These are phyloP conservation scores for Ceratocystis diversiconidia DNA, from an alignment of 2,329 filamentous ascomycete species.

Conservation along the genomic window DNA sequence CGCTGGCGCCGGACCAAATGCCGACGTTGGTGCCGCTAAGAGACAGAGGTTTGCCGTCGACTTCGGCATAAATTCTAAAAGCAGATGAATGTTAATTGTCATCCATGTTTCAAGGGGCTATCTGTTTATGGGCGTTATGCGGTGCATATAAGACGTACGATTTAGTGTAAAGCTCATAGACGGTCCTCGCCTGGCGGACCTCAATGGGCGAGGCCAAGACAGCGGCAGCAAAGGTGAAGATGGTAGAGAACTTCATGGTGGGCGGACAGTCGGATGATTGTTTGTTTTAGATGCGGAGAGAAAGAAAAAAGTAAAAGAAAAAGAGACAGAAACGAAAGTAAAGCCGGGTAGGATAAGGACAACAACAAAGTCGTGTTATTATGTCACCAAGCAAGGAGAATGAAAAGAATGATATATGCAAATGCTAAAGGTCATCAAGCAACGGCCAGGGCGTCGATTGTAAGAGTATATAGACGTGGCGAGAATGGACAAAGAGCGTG, in stretches of 20 bases:
- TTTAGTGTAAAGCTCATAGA: constrained; percentile 9
- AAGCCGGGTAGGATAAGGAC: background rate
- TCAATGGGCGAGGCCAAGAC: constrained; percentile 10
- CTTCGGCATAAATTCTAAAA: background rate
- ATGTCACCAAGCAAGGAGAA: background rate
- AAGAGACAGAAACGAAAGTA: background rate
- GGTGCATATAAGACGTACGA: constrained; percentile 3
- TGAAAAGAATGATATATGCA: background rate
- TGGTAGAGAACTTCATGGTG: constrained; percentile 13
- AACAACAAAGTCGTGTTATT: background rate
- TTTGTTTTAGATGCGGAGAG: background rate
- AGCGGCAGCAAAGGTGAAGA: constrained; percentile 9
- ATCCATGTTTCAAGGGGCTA: background rate
- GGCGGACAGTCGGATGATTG: background rate
- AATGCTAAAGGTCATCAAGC: background rate
- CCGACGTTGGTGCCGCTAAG: constrained; percentile 1
- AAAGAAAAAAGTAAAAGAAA: background rate
- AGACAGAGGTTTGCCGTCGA: constrained; percentile 14
- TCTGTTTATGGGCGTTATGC: background rate
- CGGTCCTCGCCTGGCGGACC: background rate
- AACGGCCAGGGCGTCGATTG: background rate
- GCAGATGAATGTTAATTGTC: background rate
- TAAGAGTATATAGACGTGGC: background rate
- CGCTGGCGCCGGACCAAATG: constrained; percentile 8
- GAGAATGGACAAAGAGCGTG: background rate